These are phyloP conservation scores for Bryum argenteum DNA, from an alignment of 225 moss, liverwort and hornwort genomes.

Conservation along the genomic window DNA sequence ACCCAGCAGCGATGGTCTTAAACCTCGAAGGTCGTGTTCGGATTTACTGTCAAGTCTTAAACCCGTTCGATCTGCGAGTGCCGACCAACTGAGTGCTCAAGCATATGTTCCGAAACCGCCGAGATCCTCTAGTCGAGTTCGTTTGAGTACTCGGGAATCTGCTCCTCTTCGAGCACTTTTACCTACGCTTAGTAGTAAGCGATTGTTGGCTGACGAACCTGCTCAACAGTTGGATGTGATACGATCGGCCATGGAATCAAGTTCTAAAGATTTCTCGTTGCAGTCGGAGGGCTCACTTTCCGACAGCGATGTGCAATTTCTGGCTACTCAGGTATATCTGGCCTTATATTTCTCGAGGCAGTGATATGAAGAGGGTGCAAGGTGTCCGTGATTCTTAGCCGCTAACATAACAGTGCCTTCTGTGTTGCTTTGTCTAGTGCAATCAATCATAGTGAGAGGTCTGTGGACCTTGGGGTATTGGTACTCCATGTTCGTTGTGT, in stretches of 20 bases:
- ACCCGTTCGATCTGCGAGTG: constrained; percentile 25
- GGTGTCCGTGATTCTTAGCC: background rate
- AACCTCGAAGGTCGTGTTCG: constrained; percentile 30
- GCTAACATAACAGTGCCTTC: no score
- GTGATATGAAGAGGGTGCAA: background rate
- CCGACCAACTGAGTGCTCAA: constrained; percentile 16
- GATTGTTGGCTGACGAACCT: background rate
- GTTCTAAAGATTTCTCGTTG: constrained; percentile 24
- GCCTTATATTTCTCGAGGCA: background rate
- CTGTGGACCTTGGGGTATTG: no score
- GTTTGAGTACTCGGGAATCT: constrained; percentile 15
- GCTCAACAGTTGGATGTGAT: constrained; percentile 16
- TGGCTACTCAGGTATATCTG: constrained; percentile 41
- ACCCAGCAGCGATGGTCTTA: background rate
- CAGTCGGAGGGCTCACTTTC: constrained; percentile 45
- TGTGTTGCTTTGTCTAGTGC: no score
- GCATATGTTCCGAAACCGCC: constrained; percentile 6
- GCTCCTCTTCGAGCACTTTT: constrained; percentile 30
- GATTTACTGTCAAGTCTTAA: constrained; percentile 16
- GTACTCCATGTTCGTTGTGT: no score
- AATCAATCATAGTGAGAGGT: no score
- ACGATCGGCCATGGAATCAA: constrained; percentile 15
- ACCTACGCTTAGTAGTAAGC: constrained; percentile 18
- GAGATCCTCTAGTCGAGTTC: background rate
- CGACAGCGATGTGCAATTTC: constrained; percentile 45